These are phyloP conservation scores for Psilocybe cyanescens DNA, from an alignment of 768 basidiomycete species.

Conservation along the genomic window DNA sequence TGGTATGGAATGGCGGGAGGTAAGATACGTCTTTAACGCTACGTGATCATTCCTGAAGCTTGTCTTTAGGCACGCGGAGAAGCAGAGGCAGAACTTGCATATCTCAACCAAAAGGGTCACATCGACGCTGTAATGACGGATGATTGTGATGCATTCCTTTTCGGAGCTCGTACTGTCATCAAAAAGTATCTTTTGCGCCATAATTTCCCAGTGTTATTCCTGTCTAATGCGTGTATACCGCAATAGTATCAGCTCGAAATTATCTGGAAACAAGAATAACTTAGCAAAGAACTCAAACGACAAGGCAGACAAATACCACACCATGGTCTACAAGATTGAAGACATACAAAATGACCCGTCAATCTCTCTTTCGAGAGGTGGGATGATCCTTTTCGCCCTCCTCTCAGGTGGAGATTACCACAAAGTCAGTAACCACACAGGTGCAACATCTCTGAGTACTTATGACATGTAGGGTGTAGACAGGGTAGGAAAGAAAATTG, in stretches of 20 bases:
- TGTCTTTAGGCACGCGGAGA: constrained; percentile 21
- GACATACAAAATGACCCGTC: constrained; percentile 55
- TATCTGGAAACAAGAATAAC: constrained; percentile 47
- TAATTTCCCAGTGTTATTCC: not conserved
- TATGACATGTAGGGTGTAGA: constrained; percentile 31
- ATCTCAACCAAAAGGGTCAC: constrained; percentile 19
- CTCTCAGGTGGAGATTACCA: constrained; percentile 77
- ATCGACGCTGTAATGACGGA: constrained; percentile 26
- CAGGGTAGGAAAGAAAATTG: constrained; percentile 55
- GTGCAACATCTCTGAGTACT: constrained; percentile 33
- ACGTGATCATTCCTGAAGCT: not conserved
- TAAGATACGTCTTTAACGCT: constrained; percentile 33
- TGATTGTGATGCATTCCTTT: constrained; percentile 26
- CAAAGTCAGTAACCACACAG: constrained; percentile 15
- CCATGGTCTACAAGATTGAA: constrained; percentile 46
- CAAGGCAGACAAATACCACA: constrained; percentile 23
- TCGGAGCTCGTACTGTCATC: constrained; percentile 21
- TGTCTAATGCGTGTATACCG: constrained; percentile 38
- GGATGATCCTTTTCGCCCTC: constrained; percentile 67
- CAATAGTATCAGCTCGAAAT: constrained; percentile 39
- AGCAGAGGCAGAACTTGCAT: constrained; percentile 28
- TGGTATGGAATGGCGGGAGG: constrained; percentile 57
- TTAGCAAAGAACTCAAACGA: constrained; percentile 19
- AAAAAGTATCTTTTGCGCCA: constrained; percentile 19
- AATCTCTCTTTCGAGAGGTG: constrained; percentile 62